These are phyloP conservation scores for Colletotrichum australisinense DNA, from an alignment of 2,329 filamentous ascomycete genomes.

Conservation along the genomic window DNA sequence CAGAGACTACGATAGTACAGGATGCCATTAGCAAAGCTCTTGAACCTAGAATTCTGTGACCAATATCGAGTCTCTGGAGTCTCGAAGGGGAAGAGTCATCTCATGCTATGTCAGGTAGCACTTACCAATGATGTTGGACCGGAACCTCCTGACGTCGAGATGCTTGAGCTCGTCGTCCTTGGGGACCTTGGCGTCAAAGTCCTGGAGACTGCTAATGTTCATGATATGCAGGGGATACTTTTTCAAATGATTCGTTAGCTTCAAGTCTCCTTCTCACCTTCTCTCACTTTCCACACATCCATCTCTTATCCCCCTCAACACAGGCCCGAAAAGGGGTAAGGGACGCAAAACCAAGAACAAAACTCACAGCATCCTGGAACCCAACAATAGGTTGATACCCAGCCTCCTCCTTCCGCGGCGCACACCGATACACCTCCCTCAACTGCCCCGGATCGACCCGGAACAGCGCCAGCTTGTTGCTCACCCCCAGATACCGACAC, in stretches of 20 bases:
- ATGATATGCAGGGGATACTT: slow-evolving; percentile 78
- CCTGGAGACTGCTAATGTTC: slow-evolving; percentile 72
- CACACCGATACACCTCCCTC: slow-evolving; percentile 70
- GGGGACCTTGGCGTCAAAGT: slow-evolving; percentile 67
- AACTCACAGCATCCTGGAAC: slow-evolving; percentile 76
- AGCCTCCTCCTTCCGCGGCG: slow-evolving; percentile 66
- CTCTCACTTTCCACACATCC: background rate
- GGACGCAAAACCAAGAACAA: background rate
- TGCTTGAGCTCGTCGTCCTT: slow-evolving; percentile 59
- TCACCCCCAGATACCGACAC: slow-evolving; percentile 73
- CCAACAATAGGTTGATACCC: slow-evolving; percentile 75
- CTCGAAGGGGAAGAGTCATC: background rate
- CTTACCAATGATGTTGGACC: slow-evolving; percentile 77
- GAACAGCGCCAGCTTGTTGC: slow-evolving; percentile 75
- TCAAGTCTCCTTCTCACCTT: too few relatives aligned
- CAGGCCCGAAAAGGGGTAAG: background rate
- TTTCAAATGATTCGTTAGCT: background rate
- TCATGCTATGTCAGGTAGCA: background rate
- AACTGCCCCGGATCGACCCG: slow-evolving; percentile 69
- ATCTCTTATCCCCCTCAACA: background rate
- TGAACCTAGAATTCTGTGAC: too few relatives aligned
- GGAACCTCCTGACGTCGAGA: slow-evolving; percentile 73
- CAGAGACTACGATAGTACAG: slow-evolving; percentile 60
- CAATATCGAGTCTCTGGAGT: too few relatives aligned
- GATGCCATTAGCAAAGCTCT: background rate